Evolutionary conservation across 2,329 filamentous ascomycete species (phyloP), one percentile per base, ranked within the genome.

Genomic region (Xylaria sp.): DNA sequence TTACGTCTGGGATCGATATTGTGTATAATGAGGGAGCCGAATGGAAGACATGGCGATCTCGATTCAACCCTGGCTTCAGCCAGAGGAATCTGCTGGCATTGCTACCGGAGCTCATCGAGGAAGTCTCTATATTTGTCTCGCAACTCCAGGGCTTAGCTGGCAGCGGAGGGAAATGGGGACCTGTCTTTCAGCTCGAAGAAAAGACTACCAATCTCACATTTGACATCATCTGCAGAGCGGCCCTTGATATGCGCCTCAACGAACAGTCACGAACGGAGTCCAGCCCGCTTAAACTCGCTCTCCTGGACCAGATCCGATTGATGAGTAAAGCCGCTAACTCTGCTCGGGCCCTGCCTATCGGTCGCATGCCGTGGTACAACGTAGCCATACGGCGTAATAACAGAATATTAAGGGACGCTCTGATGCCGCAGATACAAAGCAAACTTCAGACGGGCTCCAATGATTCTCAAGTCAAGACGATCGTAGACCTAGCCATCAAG

Each of bases 1-100:
- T 82, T 7, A 80, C 79, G 1, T 70, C 72, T 27, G 75, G 73
- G 14, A 54, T 73, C 2, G 80, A 82, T 58, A 67, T 82, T 0
- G 64, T 78, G 2, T 75, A 75, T 5, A 73, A 74, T 48, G 77
- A 81, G 7, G 79, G 79, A 64, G 72, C 74, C 34, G 36, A 74
- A 7, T 81, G 79, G 75, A 77, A 77, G 65, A 74, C 61, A 0
- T 77, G 75, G 74, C 71, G 74, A 5, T 76, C 78, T 59, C 64
- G 76, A 21, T 77, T 82, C 34, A 82, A 75, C 27, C 80, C 78
- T 0, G 79, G 77, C 1, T 82, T 82, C 67, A 81, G 79, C 55
- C 71, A 75, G 21, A 75, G 79, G 58, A 82, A 79, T 55, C 65
- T 82, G 53, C 73, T 72, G 1, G 75, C 77, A 1, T 73, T 79